A percentile compares a stretch with the other conserved stretches of the same genome.
These are phyloP conservation scores for Leucocoprinus sp. DNA, from an alignment of 768 basidiomycete genomes.

Conservation along the genomic window DNA sequence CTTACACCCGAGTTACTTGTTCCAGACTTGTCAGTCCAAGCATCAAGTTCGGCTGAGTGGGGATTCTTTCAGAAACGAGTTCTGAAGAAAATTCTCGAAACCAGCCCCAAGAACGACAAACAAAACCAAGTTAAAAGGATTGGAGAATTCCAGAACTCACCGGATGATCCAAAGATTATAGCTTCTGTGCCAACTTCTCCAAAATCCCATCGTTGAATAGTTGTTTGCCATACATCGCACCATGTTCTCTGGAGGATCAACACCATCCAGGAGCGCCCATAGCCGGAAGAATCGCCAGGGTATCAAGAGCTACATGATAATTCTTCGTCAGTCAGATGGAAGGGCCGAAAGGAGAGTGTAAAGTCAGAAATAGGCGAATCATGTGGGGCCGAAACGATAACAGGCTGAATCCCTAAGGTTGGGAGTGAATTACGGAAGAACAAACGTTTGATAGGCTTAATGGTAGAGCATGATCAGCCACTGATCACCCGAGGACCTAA, in stretches of 20 bases:
- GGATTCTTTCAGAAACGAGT: too few species aligned
- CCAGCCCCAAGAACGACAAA: background rate
- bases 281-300: slow-evolving; percentile 97
- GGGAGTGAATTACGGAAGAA: background rate
- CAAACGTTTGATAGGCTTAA: background rate
- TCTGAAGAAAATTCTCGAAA: too few species aligned
- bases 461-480: background rate
- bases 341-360: background rate
- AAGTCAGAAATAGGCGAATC: background rate
- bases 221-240: slow-evolving; percentile 98
- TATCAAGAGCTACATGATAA: slow-evolving; percentile 69
- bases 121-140: background rate
- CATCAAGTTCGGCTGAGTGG: too few species aligned
- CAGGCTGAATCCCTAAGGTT: background rate
- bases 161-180: slow-evolving; percentile 94
- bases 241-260: slow-evolving; percentile 98
- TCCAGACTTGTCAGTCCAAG: too few species aligned
- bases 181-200: slow-evolving; percentile 94
- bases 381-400: background rate
- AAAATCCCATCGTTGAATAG: slow-evolving; percentile 88
- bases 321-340: too few species aligned
- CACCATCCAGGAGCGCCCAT: slow-evolving; percentile 82
- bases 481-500: too few species aligned
- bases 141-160: slow-evolving; percentile 28
- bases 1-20: too few species aligned